Percentiles rank a stretch among this genome's conserved stretches.
phyloP scores from a whole-genome alignment of 208 protist species.

The Crithidia expoeki region DNA sequence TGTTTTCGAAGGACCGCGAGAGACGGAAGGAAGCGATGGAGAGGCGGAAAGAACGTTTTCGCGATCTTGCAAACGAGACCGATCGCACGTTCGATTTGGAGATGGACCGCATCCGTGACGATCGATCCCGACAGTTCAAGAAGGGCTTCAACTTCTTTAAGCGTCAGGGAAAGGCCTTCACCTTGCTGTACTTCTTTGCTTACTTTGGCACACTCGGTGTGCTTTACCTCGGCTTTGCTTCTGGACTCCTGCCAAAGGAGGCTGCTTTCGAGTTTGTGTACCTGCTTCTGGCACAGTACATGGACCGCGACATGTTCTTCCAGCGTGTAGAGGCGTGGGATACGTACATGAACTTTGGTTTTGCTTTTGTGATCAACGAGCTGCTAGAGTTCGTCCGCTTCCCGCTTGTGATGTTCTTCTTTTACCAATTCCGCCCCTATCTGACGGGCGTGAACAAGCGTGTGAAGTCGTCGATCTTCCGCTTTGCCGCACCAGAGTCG shows the following conservation, averaged over 20 bases:
- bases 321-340: slow-evolving; percentile 79
- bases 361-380: slow-evolving; percentile 90
- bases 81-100: slow-evolving; percentile 71
- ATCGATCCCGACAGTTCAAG: slow-evolving; percentile 48
- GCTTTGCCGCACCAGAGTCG: slow-evolving; percentile 55
- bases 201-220: slow-evolving; percentile 63
- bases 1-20: slow-evolving; percentile 44
- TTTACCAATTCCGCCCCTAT: slow-evolving; percentile 66
- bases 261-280: slow-evolving; percentile 77
- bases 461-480: slow-evolving; percentile 76
- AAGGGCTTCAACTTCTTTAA: slow-evolving; percentile 85
- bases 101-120: slow-evolving; percentile 75
- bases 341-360: slow-evolving; percentile 86
- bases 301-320: slow-evolving; percentile 80
- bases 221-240: slow-evolving; percentile 79
- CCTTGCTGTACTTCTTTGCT: slow-evolving; percentile 52
- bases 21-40: slow-evolving; percentile 18
- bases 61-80: slow-evolving; percentile 49
- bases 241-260: slow-evolving; percentile 72
- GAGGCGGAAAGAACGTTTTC: slow-evolving; percentile 22
- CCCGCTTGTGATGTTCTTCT: slow-evolving; percentile 76
- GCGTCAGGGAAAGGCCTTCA: slow-evolving; percentile 78
- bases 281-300: slow-evolving; percentile 55
- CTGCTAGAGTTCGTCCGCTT: slow-evolving; percentile 79
- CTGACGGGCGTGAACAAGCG: slow-evolving; percentile 60